phyloP scores from a whole-genome alignment of 352 stramenopile species.

The Pythium folliculosum region DNA sequence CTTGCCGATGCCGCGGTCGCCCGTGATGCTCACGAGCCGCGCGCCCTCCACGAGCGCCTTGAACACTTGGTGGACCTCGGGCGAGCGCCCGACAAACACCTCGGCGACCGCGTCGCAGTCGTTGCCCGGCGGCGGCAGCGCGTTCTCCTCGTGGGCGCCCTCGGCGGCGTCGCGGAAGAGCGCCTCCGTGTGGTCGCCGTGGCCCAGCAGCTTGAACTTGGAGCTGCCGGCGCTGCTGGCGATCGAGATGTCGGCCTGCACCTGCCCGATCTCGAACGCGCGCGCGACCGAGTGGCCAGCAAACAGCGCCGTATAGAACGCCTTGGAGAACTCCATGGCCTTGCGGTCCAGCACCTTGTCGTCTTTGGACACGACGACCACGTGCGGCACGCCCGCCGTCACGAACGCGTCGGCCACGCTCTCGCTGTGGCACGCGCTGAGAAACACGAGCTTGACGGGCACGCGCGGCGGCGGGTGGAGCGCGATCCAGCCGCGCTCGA shows the following conservation, averaged over 20 bases:
- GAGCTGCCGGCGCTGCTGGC: conserved; percentile 44
- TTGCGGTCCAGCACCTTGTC: conserved; percentile 87
- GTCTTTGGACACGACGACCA: conserved; percentile 87
- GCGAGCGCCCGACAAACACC: conserved; percentile 72
- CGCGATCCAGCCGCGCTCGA: conserved; percentile 49
- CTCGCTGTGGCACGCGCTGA: conserved; percentile 90
- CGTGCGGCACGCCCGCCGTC: conserved; percentile 85
- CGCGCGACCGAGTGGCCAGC: conserved; percentile 70
- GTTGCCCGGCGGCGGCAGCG: conserved; percentile 54
- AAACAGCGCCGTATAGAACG: conserved; percentile 90
- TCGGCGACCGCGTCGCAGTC: conserved; percentile 77
- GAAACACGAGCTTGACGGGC: conserved; percentile 83
- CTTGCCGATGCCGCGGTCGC: conserved; percentile 77
- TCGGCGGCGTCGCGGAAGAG: conserved; percentile 64
- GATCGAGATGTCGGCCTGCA: conserved; percentile 73
- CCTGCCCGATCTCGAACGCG: conserved; percentile 85
- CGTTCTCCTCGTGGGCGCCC: conserved; percentile 65
- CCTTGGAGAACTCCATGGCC: conserved; percentile 85
- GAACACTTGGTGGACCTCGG: conserved; percentile 81
- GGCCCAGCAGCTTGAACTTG: conserved; percentile 80
- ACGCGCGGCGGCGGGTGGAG: conserved; percentile 42
- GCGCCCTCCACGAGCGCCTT: conserved; percentile 78
- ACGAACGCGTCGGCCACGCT: conserved; percentile 88
- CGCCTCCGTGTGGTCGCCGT: conserved; percentile 72
- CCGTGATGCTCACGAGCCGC: conserved; percentile 72